Evolutionary conservation across 306 rosid species (phyloP).

Genomic region (Casuarina cunninghamiana): DNA sequence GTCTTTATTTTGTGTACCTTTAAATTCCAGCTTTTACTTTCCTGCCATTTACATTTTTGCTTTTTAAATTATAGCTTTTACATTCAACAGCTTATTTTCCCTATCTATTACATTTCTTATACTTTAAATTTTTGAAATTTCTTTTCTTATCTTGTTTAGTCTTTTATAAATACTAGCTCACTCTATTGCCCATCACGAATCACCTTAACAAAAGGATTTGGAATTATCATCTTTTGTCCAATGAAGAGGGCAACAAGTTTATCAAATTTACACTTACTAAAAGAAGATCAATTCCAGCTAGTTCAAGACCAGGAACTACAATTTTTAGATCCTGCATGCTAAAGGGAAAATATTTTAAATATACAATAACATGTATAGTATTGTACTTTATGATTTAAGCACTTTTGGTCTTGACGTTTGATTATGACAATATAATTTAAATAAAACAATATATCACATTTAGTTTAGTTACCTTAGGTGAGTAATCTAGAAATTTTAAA

Average conservation of each 20-base stretch:
- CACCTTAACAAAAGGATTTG: background rate
- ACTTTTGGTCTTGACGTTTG: background rate
- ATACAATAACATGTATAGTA: background rate
- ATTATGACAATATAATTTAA: constrained; percentile 4
- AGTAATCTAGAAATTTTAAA: constrained; percentile 93
- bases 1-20: no score
- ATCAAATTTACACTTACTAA: constrained; percentile 59
- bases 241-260: background rate
- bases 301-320: constrained; percentile 79
- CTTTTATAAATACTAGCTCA: no score
- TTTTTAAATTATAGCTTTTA: no score
- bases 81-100: no score
- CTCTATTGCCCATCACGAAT: no score
- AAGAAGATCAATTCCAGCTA: constrained; percentile 86
- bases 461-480: constrained; percentile 59
- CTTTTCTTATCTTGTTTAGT: no score
- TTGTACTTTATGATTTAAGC: background rate
- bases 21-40: no score
- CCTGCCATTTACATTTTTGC: no score
- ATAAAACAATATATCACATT: background rate
- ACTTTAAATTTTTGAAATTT: no score
- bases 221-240: constrained; percentile 20
- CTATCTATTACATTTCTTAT: no score
- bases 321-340: constrained; percentile 67
- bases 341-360: constrained; percentile 14